Evolutionary conservation across 495 filamentous ascomycete genomes (phyloP).

Genomic region (Oleoguttula mirabilis): DNA sequence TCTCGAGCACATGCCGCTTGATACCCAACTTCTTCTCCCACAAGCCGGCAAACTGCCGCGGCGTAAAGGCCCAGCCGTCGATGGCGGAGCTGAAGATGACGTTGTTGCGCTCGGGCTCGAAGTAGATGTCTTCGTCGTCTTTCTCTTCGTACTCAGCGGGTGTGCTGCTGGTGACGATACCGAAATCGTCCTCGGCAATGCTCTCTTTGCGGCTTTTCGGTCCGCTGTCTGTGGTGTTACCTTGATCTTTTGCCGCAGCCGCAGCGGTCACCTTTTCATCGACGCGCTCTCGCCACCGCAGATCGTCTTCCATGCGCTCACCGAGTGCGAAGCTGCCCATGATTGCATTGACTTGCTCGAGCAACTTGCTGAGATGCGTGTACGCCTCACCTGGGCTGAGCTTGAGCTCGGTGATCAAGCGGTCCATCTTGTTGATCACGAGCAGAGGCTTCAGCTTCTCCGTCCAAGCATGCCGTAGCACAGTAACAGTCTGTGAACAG

Average conservation of each 20-base stretch:
- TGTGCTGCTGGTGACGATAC: conserved; percentile 22
- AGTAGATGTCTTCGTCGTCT: conserved; percentile 96
- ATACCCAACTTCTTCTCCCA: conserved; percentile 97
- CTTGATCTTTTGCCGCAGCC: conserved; percentile 41
- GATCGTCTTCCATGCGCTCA: conserved; percentile 96
- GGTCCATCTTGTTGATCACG: conserved; percentile 97
- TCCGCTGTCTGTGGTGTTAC: conserved; percentile 28
- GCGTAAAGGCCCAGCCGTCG: conserved; percentile 96
- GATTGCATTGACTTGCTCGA: conserved; percentile 95
- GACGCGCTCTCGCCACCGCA: conserved; percentile 88
- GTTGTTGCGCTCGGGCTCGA: conserved; percentile 95
- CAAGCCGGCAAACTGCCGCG: conserved; percentile 81
- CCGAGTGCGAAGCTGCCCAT: conserved; percentile 97
- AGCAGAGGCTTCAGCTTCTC: conserved; percentile 91
- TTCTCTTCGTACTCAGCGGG: conserved; percentile 61
- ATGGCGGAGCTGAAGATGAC: conserved; percentile 97
- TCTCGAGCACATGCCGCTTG: conserved; percentile 80
- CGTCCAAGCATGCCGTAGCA: conserved; percentile 87
- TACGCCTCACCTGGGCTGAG: conserved; percentile 87
- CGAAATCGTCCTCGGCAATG: conserved; percentile 35
- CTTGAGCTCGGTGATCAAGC: conserved; percentile 81
- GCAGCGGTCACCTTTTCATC: conserved; percentile 58
- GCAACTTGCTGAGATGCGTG: conserved; percentile 71
- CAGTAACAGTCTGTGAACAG: conserved; percentile 95
- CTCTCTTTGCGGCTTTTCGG: conserved; percentile 12